Conservation (phyloP, 2,329 filamentous ascomycete species). For the Ceratocystis papillata region DNA sequence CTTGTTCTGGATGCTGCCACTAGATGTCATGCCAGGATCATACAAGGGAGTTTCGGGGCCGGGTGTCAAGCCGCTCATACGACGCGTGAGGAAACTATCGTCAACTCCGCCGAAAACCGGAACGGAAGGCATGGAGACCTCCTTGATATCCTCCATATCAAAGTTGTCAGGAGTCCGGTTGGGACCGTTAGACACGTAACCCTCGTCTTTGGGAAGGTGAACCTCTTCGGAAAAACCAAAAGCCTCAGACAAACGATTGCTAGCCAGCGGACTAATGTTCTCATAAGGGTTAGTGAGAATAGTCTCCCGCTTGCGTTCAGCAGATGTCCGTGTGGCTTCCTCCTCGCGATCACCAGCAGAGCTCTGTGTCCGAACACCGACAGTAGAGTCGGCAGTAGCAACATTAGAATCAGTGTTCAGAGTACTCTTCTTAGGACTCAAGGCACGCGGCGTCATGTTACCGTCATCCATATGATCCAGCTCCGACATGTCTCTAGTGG, state of each 20-base stretch:
- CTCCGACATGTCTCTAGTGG: slow-evolving; percentile 8
- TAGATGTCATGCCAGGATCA: slow-evolving; percentile 60
- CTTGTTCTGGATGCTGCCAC: slow-evolving; percentile 87
- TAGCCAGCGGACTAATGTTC: slow-evolving; percentile 51
- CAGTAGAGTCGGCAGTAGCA: slow-evolving; percentile 36
- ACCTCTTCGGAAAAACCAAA: slow-evolving; percentile 32
- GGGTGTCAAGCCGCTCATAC: slow-evolving; percentile 82
- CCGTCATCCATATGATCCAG: slow-evolving; percentile 27
- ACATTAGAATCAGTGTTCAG: slow-evolving; percentile 42
- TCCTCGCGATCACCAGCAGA: slow-evolving; percentile 31
- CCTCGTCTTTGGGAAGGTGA: slow-evolving; percentile 52
- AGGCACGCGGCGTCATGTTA: slow-evolving; percentile 40
- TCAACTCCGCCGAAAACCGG: slow-evolving; percentile 39
- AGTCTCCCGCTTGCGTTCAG: slow-evolving; percentile 55
- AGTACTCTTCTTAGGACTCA: slow-evolving; percentile 25
- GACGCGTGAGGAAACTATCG: slow-evolving; percentile 60
- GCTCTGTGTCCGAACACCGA: neutral
- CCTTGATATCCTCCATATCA: slow-evolving; percentile 41
- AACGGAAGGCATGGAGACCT: slow-evolving; percentile 32
- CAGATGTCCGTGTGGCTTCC: slow-evolving; percentile 37
- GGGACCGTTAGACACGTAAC: slow-evolving; percentile 71
- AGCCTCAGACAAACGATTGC: slow-evolving; percentile 42
- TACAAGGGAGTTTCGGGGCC: slow-evolving; percentile 84
- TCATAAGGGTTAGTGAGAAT: slow-evolving; percentile 58
- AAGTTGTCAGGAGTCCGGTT: slow-evolving; percentile 44